A percentile compares a stretch with the other conserved stretches of the same genome.
These are phyloP conservation scores for Colletotrichum somersetense DNA, from an alignment of 2,329 filamentous ascomycete genomes.

Conservation along the genomic window DNA sequence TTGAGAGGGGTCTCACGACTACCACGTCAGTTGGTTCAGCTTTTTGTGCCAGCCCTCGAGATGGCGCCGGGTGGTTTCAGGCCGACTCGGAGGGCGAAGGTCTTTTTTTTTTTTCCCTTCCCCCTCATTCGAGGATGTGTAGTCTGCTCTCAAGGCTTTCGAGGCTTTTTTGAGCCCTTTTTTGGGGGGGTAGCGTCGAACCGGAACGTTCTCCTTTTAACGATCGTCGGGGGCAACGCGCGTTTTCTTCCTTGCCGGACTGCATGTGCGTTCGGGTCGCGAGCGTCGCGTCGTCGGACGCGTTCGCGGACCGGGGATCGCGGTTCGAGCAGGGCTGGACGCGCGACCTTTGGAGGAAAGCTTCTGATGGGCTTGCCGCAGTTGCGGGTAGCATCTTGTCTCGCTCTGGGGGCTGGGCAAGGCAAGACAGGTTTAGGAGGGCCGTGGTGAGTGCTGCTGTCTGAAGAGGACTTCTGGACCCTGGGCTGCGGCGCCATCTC, in stretches of 20 bases:
- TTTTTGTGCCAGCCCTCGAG: not conserved
- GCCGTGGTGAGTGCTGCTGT: not conserved
- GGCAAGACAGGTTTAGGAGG: not conserved
- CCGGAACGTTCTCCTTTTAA: not conserved
- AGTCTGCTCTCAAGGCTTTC: not conserved
- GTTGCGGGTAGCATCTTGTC: not conserved
- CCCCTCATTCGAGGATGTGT: not conserved
- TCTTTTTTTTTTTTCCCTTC: too few relatives aligned
- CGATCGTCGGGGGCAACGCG: constrained; percentile 4
- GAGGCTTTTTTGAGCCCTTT: not conserved
- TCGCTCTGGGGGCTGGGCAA: not conserved
- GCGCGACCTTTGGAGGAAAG: not conserved
- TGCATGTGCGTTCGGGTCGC: not conserved
- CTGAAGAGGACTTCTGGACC: not conserved
- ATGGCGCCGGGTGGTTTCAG: constrained; percentile 33
- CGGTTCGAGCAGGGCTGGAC: not conserved
- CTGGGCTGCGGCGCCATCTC: not conserved
- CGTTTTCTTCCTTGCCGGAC: not conserved
- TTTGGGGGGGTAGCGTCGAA: not conserved
- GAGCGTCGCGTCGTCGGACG: not conserved
- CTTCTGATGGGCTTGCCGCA: not conserved
- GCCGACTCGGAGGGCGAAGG: not conserved
- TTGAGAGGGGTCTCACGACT: not conserved
- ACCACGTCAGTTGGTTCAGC: not conserved
- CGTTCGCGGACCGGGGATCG: not conserved